Base-by-base conservation (phyloP, 768 basidiomycete genomes). In the Suillus sp. region DNA sequence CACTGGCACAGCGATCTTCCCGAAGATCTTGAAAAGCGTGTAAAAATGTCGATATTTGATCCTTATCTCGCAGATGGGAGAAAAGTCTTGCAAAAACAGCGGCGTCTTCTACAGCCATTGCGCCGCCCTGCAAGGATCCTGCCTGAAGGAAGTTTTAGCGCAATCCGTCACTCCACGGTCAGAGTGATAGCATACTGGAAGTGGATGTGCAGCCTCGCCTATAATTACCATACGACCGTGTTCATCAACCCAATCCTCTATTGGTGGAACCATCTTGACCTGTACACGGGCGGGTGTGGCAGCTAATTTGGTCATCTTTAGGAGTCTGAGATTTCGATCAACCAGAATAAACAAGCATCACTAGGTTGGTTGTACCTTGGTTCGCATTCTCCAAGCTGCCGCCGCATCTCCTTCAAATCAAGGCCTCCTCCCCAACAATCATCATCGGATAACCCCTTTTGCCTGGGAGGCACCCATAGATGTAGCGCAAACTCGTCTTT, bases 171-270 rank as follows among this genome's bases (percentile, higher is more conserved):
- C 27, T 55, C 27, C 18, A 37, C 40, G 27, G 45, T 11, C 11
- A 59, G 22, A 22, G 30, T 48, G 22, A 65, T 64, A 27, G 6
- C 75, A 62, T 66, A 84, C 86, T 69, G 84, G 74, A 40, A 84
- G 72, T 16, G 86, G 83, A 71, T 88, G 86, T 0, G 83, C 85
- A 2, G 86, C 86, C 60, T 87, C 85, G 56, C 86, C 88, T n/a
- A 86, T 78, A 18, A 88, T 72, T 18, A 84, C 79, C 25, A 84
- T 72, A 57, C 79, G 76, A 9, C 81, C 83, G 22, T 72, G 70
- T 13, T 80, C 76, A 66, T 86, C 84, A 7, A 83, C 81, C 74
- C 84, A 80, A 54, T 75, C 79, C 35, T 86, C 83, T 25, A 84
- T 69, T 14, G 77, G 74, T 4, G 72, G 65, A 25, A 80, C 74